Conservation (phyloP, 2,329 filamentous ascomycete species). For the Beauveria australis region DNA sequence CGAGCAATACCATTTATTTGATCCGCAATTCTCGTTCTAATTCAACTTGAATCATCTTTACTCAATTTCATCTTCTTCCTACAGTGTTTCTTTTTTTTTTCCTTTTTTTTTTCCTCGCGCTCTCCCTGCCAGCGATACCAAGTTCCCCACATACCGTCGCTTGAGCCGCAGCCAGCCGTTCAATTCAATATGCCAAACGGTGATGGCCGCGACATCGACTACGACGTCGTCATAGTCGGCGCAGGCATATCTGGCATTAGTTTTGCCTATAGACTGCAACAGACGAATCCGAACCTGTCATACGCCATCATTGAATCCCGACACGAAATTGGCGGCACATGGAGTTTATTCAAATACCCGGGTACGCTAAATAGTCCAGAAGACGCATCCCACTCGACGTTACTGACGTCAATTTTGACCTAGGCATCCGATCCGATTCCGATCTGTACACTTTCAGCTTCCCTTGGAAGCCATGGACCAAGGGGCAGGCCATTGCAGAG, state of each 20-base stretch:
- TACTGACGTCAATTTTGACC: neutral
- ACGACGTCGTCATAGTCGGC: constrained; percentile 59
- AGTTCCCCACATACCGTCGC: too few relatives aligned
- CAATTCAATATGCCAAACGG: neutral
- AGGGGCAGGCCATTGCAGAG: constrained; percentile 38
- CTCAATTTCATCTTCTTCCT: neutral
- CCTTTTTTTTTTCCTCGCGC: too few relatives aligned
- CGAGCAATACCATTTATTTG: too few relatives aligned
- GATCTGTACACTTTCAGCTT: constrained; percentile 58
- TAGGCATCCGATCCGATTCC: constrained; percentile 56
- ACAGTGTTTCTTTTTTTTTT: neutral
- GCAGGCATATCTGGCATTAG: constrained; percentile 73
- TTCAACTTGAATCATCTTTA: too few relatives aligned
- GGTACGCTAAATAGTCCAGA: neutral
- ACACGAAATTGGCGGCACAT: constrained; percentile 62
- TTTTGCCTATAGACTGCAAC: constrained; percentile 59
- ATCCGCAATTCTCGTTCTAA: too few relatives aligned
- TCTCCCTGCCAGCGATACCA: too few relatives aligned
- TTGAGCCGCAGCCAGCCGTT: too few relatives aligned
- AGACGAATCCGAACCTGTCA: constrained; percentile 41
- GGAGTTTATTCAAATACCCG: constrained; percentile 71
- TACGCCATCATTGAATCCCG: constrained; percentile 67
- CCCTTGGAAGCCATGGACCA: constrained; percentile 61
- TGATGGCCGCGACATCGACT: neutral
- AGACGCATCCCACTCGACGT: neutral